phyloP scores from a whole-genome alignment of 371 early-diverging fungal species.

The Dichotomocladium elegans region DNA sequence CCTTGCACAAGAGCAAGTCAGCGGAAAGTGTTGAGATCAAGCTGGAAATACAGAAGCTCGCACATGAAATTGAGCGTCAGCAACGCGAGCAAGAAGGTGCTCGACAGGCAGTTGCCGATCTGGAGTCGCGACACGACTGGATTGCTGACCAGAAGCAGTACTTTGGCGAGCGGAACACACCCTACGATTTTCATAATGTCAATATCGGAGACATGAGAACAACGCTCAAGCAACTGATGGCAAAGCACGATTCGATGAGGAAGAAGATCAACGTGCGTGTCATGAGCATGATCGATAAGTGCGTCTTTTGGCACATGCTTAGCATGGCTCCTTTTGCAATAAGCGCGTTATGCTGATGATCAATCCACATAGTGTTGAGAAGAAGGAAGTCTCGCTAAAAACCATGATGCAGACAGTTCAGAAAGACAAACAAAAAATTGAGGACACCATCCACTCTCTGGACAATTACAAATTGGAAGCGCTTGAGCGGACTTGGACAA shows the following conservation, averaged over 20 bases:
- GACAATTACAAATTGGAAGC: constrained; percentile 91
- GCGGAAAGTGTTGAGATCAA: constrained; percentile 57
- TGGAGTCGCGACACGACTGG: constrained; percentile 79
- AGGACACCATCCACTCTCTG: constrained; percentile 85
- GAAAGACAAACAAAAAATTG: constrained; percentile 92
- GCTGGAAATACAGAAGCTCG: constrained; percentile 67
- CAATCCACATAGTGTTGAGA: constrained; percentile 66
- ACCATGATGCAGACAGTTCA: constrained; percentile 87
- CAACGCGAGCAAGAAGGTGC: constrained; percentile 62
- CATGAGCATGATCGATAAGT: constrained; percentile 93
- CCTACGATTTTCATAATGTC: constrained; percentile 76
- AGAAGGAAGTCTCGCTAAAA: constrained; percentile 80
- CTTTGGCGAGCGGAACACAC: constrained; percentile 79
- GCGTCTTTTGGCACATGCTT: constrained; percentile 12
- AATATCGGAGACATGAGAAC: constrained; percentile 70
- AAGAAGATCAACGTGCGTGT: constrained; percentile 90
- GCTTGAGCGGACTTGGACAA: constrained; percentile 83
- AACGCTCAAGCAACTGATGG: constrained; percentile 66
- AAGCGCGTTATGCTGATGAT: too few relatives aligned
- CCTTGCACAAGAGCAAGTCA: constrained; percentile 58
- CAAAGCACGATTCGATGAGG: constrained; percentile 73
- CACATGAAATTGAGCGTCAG: constrained; percentile 68
- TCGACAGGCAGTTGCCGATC: constrained; percentile 39
- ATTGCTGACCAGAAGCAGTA: constrained; percentile 84
- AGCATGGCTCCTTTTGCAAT: too few relatives aligned